Conservation (phyloP, 2,329 filamentous ascomycete species). For the Hypoxylon sp. region DNA sequence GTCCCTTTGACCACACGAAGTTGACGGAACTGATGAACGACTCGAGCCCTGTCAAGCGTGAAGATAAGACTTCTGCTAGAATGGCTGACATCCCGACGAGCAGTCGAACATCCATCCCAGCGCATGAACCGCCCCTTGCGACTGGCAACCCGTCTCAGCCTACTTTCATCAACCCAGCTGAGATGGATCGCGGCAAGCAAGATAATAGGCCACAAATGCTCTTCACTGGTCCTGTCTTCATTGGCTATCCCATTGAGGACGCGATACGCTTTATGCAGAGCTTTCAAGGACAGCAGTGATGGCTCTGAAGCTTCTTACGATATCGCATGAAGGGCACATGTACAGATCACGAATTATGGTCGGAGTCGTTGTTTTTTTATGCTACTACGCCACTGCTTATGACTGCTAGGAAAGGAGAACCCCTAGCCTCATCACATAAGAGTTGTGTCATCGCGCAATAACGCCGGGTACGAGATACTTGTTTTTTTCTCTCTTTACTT, state of each 20-base stretch:
- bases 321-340: background rate
- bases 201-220: conserved; percentile 74
- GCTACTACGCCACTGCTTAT: background rate
- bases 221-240: conserved; percentile 93
- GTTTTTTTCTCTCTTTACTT: conserved; percentile 12
- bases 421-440: too few species aligned
- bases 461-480: conserved; percentile 3
- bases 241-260: conserved; percentile 88
- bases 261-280: conserved; percentile 80
- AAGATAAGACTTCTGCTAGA: conserved; percentile 45
- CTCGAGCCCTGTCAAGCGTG: conserved; percentile 45
- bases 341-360: conserved; percentile 5
- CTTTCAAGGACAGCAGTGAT: conserved; percentile 55
- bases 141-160: conserved; percentile 57
- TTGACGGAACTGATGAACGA: conserved; percentile 54
- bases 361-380: background rate
- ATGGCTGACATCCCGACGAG: conserved; percentile 38
- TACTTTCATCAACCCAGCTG: conserved; percentile 64
- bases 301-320: background rate
- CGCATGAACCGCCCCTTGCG: conserved; percentile 44
- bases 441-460: background rate
- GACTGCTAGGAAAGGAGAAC: background rate
- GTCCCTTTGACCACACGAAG: conserved; percentile 69
- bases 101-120: conserved; percentile 42
- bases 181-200: conserved; percentile 51